These are phyloP conservation scores for Pythium rishiriense DNA, from an alignment of 352 stramenopile genomes.

Conservation along the genomic window DNA sequence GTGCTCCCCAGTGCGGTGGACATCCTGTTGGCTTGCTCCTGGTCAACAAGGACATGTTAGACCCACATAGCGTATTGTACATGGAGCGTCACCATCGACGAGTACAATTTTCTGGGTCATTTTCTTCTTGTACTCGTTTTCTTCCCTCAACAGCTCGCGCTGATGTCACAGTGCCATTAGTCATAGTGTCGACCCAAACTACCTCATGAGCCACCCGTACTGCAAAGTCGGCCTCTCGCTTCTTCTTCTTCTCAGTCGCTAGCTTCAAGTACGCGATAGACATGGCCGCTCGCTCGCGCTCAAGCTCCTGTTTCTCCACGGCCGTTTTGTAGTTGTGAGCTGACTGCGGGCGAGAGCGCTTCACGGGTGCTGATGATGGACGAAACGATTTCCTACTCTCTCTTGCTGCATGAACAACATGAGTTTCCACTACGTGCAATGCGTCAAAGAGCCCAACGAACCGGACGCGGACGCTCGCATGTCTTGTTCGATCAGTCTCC, in stretches of 20 bases:
- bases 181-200: not conserved
- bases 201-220: slow-evolving; percentile 28
- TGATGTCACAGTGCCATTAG: slow-evolving; percentile 14
- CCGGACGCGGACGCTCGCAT: not conserved
- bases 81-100: not conserved
- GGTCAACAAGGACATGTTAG: not conserved
- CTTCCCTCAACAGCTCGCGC: slow-evolving; percentile 59
- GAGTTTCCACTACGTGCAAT: not conserved
- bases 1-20: slow-evolving; percentile 40
- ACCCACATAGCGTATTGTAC: not conserved
- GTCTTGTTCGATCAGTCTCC: slow-evolving; percentile 3
- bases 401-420: not conserved
- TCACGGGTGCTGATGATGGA: slow-evolving; percentile 56
- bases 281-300: slow-evolving; percentile 38
- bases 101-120: slow-evolving; percentile 69
- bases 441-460: no score
- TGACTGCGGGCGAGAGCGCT: slow-evolving; percentile 30
- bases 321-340: slow-evolving; percentile 1
- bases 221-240: slow-evolving; percentile 64
- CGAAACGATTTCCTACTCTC: slow-evolving; percentile 22
- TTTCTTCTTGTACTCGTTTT: slow-evolving; percentile 71
- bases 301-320: slow-evolving; percentile 8
- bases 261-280: slow-evolving; percentile 59
- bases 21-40: slow-evolving; percentile 84
- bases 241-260: slow-evolving; percentile 67